Evolutionary conservation across 2,329 filamentous ascomycete species (phyloP).

Genomic region (Acrodontium crateriforme): DNA sequence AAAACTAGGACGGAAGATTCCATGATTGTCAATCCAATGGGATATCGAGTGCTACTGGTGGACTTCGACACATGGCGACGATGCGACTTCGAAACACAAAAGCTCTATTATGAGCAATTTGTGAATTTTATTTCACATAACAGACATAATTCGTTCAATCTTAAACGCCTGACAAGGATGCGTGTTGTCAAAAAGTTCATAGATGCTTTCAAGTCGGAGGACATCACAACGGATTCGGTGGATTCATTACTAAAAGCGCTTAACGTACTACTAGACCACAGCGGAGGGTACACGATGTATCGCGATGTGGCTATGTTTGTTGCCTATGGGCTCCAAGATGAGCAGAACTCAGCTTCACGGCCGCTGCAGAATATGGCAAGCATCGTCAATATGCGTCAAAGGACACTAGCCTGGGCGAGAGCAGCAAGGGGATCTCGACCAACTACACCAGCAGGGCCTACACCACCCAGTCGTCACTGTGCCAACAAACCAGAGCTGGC

Average conservation of each 20-base stretch:
- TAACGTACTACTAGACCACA: constrained; percentile 63
- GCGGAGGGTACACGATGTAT: constrained; percentile 71
- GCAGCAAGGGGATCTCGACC: constrained; percentile 12
- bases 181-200: constrained; percentile 80
- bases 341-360: constrained; percentile 24
- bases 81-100: constrained; percentile 61
- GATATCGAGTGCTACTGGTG: constrained; percentile 80
- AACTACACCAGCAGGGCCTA: constrained; percentile 13
- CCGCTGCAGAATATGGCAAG: constrained; percentile 14
- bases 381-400: constrained; percentile 15
- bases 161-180: constrained; percentile 75
- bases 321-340: constrained; percentile 73
- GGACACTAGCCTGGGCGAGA: constrained; percentile 16
- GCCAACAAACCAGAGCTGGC: constrained; percentile 13
- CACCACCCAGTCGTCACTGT: not conserved
- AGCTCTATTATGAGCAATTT: constrained; percentile 88
- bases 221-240: constrained; percentile 57
- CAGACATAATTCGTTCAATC: constrained; percentile 86
- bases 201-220: constrained; percentile 78
- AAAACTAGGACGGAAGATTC: constrained; percentile 68
- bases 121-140: constrained; percentile 76
- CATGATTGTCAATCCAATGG: constrained; percentile 88
- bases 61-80: constrained; percentile 89
- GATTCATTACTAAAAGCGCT: constrained; percentile 68
- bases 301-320: constrained; percentile 82